Base-by-base conservation (phyloP, 352 stramenopile species). In the Stramenopiles sp. region DNA sequence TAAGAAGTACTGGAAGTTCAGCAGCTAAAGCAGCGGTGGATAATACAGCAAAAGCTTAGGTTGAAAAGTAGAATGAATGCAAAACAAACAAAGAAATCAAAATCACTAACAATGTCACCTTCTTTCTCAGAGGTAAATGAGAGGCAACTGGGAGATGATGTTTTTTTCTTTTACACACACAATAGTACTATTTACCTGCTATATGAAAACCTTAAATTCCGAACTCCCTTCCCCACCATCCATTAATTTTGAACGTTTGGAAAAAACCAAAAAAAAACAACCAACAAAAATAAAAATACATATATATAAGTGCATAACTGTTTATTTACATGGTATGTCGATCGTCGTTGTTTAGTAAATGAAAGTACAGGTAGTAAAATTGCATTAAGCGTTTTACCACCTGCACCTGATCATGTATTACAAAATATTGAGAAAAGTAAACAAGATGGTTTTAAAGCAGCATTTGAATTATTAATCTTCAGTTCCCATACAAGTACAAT, bases 1-100 rank as follows among this genome's bases (percentile, higher is more conserved):
- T 69, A 69, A 69, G 53, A 69, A 69, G 53, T 69, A 69, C 53
- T 69, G 53, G 53, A 69, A 69, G 53, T 69, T 69, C 53, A 69
- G 53, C 53, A 69, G 53, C 53, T 69, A 69, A 69, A 69, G 53
- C 53, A 69, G 53, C 53, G 53, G 53, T 69, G 53, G 53, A 69
- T 69, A 69, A 69, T 69, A 69, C 53, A 69, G 53, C 53, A 69
- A 69, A 69, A 69, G 53, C 53, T 69, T 69, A 69, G 53, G 53
- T 69, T 69, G 53, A 69, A 69, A 69, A 69, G 53, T 69, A 69
- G 53, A 69, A 69, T 69, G 53, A 69, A 69, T 69, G 53, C 53
- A 69, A 69, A 69, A 69, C 53, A 69, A 69, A 69, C 53, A 69
- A 69, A 69, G 53, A 69, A 69, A 69, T 69, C 53, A 69, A 69